Percentiles rank a stretch among this genome's conserved stretches.
These are phyloP conservation scores for Suillus clintonianus DNA, from an alignment of 768 basidiomycete genomes.

Conservation along the genomic window DNA sequence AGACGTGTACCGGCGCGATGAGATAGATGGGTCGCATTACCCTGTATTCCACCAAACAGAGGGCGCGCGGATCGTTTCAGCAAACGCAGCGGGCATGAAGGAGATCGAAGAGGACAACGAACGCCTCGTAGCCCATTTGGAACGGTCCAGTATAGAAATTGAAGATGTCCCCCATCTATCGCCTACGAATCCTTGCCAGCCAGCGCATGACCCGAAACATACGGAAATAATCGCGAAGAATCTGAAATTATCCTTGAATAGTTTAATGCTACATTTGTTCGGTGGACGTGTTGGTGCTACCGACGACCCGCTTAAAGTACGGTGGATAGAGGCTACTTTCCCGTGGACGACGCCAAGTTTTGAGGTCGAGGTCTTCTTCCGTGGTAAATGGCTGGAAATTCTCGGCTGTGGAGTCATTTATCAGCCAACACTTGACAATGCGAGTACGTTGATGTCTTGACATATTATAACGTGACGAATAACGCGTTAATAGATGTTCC, in stretches of 20 bases:
- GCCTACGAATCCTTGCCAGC: conserved; percentile 78
- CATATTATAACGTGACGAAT: conserved; percentile 11
- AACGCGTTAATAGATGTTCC: conserved; percentile 54
- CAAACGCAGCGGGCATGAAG: conserved; percentile 55
- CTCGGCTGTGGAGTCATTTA: conserved; percentile 90
- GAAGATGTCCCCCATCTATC: conserved; percentile 81
- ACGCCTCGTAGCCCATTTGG: conserved; percentile 58
- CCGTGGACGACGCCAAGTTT: conserved; percentile 98
- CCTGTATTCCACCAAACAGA: conserved; percentile 99
- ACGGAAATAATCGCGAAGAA: conserved; percentile 79
- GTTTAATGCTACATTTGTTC: conserved; percentile 81
- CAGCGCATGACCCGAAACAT: conserved; percentile 69
- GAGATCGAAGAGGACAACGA: conserved; percentile 74
- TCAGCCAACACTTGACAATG: conserved; percentile 84
- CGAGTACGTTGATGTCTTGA: conserved; percentile 56
- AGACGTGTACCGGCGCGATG: conserved; percentile 97
- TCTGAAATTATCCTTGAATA: conserved; percentile 87
- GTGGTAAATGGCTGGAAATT: conserved; percentile 96
- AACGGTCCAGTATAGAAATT: conserved; percentile 76
- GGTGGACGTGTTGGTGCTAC: conserved; percentile 54
- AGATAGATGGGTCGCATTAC: conserved; percentile 95
- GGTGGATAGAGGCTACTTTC: conserved; percentile 98
- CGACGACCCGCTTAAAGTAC: conserved; percentile 76
- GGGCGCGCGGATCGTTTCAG: conserved; percentile 80
- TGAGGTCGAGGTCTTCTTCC: conserved; percentile 96